A percentile compares a stretch with the other conserved stretches of the same genome.
phyloP scores from a whole-genome alignment of 108 stramenopile species.

The Stephanodiscus triporus region DNA sequence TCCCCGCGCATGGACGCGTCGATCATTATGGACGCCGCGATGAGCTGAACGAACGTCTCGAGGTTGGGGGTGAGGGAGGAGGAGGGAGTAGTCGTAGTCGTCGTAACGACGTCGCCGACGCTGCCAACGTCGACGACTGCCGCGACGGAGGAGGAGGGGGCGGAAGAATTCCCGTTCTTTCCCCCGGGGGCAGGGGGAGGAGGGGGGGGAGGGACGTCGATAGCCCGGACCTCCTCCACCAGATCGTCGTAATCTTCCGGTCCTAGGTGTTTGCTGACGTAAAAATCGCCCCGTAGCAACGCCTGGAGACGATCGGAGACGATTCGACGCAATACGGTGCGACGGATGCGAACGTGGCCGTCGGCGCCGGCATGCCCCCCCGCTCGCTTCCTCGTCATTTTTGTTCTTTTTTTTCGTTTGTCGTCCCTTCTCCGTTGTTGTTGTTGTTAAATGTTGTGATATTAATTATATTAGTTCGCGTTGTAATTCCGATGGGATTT shows the following conservation, averaged over 20 bases:
- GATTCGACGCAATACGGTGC: conserved; percentile 40
- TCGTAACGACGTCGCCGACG: too few relatives aligned
- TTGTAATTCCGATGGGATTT: too few relatives aligned
- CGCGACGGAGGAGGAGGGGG: background rate
- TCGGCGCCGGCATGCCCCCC: conserved; percentile 7
- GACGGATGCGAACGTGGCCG: conserved; percentile 29
- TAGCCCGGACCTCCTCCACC: conserved; percentile 25
- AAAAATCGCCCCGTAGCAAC: conserved; percentile 42
- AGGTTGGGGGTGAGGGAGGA: conserved; percentile 28
- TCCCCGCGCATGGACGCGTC: conserved; percentile 51
- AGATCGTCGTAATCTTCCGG: conserved; percentile 40
- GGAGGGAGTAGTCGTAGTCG: conserved; percentile 8
- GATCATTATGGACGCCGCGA: conserved; percentile 51
- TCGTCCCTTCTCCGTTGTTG: too few relatives aligned
- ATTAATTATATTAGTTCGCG: too few relatives aligned
- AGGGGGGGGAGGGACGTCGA: background rate
- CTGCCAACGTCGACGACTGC: background rate
- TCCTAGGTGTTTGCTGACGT: conserved; percentile 47
- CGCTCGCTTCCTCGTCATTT: background rate
- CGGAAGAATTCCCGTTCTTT: too few relatives aligned
- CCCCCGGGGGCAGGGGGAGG: background rate
- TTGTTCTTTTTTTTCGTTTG: background rate
- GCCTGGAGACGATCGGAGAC: conserved; percentile 33
- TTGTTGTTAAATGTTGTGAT: too few relatives aligned
- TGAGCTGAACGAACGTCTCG: conserved; percentile 41